Evolutionary conservation across 805 yeast species (phyloP), one percentile per base, ranked within the genome.

Genomic region (Kodamaea laetipori): DNA sequence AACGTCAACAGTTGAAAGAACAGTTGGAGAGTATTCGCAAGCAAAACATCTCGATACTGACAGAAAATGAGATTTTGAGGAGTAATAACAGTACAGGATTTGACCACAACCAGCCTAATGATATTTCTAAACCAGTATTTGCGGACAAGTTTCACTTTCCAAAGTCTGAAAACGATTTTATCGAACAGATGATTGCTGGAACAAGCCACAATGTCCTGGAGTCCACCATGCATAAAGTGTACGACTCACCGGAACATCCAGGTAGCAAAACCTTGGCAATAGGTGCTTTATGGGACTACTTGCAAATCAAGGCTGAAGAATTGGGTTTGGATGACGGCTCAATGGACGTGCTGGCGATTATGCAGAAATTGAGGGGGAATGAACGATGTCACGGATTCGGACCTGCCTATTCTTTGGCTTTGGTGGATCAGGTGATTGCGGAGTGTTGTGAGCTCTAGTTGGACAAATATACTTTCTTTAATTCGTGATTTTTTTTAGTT

Each of bases 311-410:
- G 46, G 64, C 73, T 17, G 78, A 73, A 44, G 71, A 69, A 32
- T 63, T 69, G n/a, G 72, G 76, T 40, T 42, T 57, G 25, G 76
- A 78, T 25, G 73, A 67, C 28, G 56, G 63, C 16, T 74, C 74
- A 6, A 55, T 85, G 31, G 85, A 85, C 56, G 67, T 85, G 33
- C 63, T 70, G n/a, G 66, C 61, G 27, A 77, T 87, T 2, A 80
- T 88, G 82, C 58, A 64, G 13, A 61, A 60, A 19, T 68, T 89
- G 42, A 77, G 72, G 55, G 95, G 94, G 1, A 61, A 74, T 25
- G 95, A 86, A 58, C 73, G 68, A 28, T 88, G 96, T 56, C 92
- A 87, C 58, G 94, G 90, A 1, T 75, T 69, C 54, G 96, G 96
- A 0, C 86, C 87, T 6, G 86, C 85, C 1, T 81, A 81, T 51